Conservation (phyloP, 2,329 filamentous ascomycete genomes). For the Monosporascus sp. region DNA sequence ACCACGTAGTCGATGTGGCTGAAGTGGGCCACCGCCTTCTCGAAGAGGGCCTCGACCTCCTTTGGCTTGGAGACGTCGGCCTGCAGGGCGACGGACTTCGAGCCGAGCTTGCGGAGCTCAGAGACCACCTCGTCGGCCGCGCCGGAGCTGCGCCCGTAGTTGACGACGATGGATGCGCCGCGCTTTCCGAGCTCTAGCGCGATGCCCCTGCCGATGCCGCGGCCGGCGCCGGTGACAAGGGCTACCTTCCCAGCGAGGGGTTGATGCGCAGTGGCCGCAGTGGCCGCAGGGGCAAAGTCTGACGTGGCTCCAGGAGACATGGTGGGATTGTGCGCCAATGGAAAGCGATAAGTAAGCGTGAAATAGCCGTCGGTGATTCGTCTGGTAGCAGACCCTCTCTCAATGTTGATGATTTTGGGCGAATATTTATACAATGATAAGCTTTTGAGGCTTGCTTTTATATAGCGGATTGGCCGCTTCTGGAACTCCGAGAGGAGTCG, state of each 20-base stretch:
- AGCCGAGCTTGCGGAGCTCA: conserved; percentile 50
- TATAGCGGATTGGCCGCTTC: neutral
- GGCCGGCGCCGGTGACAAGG: conserved; percentile 60
- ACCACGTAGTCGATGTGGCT: conserved; percentile 67
- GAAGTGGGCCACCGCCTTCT: conserved; percentile 58
- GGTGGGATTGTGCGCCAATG: conserved; percentile 7
- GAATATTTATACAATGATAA: neutral
- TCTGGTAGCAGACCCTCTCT: neutral
- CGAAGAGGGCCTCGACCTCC: conserved; percentile 58
- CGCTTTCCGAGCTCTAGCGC: conserved; percentile 62
- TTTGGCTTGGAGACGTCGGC: conserved; percentile 59
- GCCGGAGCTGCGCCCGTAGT: conserved; percentile 54
- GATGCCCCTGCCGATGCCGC: conserved; percentile 62
- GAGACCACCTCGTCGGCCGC: conserved; percentile 54
- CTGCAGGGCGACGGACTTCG: conserved; percentile 54
- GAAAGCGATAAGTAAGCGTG: neutral
- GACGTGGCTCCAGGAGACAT: conserved; percentile 27
- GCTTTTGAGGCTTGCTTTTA: too few relatives aligned
- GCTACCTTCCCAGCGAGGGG: conserved; percentile 49
- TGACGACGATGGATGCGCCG: conserved; percentile 60
- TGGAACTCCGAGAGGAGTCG: neutral
- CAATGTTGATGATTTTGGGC: neutral
- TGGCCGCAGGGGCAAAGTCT: conserved; percentile 5
- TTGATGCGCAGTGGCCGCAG: conserved; percentile 12
- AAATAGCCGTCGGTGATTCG: neutral